Conservation (phyloP, 257 asterid species). For the Ilex aquifolium region DNA sequence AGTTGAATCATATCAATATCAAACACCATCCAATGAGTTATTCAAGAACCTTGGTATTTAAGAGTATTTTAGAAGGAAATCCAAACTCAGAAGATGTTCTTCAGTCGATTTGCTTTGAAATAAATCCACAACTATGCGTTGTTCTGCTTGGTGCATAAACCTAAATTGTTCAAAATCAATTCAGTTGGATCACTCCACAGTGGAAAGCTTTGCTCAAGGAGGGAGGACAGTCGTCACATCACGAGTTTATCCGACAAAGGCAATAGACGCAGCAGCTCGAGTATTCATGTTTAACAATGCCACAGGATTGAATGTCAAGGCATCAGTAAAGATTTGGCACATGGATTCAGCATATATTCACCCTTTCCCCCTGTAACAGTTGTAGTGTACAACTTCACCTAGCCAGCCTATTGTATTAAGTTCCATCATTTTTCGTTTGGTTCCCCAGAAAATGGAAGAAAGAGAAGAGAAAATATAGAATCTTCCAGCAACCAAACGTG, state of each 20-base stretch:
- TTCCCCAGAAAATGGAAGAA: background rate
- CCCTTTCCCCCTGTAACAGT: slow-evolving; percentile 31
- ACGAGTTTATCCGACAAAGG: slow-evolving; percentile 75
- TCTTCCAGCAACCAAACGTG: background rate
- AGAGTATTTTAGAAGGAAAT: too few species aligned
- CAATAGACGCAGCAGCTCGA: slow-evolving; percentile 46
- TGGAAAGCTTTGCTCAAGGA: slow-evolving; percentile 91
- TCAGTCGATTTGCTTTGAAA: too few species aligned
- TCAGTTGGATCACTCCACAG: slow-evolving; percentile 82
- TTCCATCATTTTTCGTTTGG: background rate
- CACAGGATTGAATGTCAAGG: slow-evolving; percentile 44
- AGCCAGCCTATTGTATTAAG: background rate
- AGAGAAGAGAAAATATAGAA: too few species aligned
- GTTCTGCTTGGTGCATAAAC: background rate
- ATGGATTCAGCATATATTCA: slow-evolving; percentile 59
- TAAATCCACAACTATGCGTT: too few species aligned
- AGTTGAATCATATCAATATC: too few species aligned
- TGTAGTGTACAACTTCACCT: background rate
- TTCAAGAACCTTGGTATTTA: too few species aligned
- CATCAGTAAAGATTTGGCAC: slow-evolving; percentile 66
- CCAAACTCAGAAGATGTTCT: too few species aligned
- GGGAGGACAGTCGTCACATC: slow-evolving; percentile 75
- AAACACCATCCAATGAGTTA: too few species aligned
- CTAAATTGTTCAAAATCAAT: background rate
- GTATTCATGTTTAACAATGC: slow-evolving; percentile 82